phyloP scores from a whole-genome alignment of 495 filamentous ascomycete species.

The Monascus purpureus region DNA sequence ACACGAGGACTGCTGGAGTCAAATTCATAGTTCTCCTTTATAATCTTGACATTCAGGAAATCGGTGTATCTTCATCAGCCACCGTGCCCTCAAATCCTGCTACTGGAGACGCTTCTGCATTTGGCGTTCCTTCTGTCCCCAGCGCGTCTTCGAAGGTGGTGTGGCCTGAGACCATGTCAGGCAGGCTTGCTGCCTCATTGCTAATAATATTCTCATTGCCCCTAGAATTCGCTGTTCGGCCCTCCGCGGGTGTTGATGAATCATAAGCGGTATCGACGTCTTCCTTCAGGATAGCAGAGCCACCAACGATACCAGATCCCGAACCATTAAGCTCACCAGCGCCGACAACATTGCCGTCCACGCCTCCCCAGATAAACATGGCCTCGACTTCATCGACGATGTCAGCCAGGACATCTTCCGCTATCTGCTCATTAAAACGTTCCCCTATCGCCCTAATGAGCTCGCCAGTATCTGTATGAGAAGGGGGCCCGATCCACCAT shows the following conservation, averaged over 20 bases:
- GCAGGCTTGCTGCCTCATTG: slow-evolving; percentile 6
- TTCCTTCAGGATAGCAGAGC: slow-evolving; percentile 22
- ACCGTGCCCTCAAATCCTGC: background rate
- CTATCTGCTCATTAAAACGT: slow-evolving; percentile 86
- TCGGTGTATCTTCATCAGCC: too few relatives aligned
- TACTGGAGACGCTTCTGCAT: slow-evolving; percentile 8
- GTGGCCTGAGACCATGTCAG: slow-evolving; percentile 7
- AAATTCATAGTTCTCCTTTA: too few relatives aligned
- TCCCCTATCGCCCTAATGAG: slow-evolving; percentile 51
- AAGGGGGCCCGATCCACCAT: slow-evolving; percentile 75
- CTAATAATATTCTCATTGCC: background rate
- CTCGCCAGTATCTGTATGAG: slow-evolving; percentile 17
- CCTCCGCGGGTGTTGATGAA: slow-evolving; percentile 11
- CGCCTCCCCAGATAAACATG: slow-evolving; percentile 33
- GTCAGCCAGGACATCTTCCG: slow-evolving; percentile 85
- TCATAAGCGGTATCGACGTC: slow-evolving; percentile 25
- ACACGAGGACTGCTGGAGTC: too few relatives aligned
- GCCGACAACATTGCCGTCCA: slow-evolving; percentile 24
- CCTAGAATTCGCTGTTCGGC: background rate
- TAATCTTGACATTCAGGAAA: too few relatives aligned
- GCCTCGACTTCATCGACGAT: slow-evolving; percentile 79
- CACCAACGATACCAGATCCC: slow-evolving; percentile 19
- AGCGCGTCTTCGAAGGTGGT: slow-evolving; percentile 13
- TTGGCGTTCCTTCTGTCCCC: slow-evolving; percentile 18
- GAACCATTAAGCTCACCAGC: slow-evolving; percentile 15